Conservation (phyloP, 2,329 filamentous ascomycete genomes). For the Cercospora sp. region DNA sequence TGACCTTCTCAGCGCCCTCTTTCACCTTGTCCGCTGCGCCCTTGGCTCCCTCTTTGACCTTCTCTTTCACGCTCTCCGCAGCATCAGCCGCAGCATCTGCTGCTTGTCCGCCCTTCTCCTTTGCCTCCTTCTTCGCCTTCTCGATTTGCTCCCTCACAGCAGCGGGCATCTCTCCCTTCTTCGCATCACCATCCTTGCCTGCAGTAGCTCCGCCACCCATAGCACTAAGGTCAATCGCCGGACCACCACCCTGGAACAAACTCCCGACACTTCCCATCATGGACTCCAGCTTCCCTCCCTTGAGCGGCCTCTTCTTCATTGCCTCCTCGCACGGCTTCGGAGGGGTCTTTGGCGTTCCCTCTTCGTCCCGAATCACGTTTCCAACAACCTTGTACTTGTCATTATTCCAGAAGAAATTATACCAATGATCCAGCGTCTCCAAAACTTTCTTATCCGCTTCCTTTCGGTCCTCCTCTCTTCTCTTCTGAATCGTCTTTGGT, state of each 20-base stretch:
- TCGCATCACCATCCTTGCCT: constrained; percentile 1
- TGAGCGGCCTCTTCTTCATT: constrained; percentile 36
- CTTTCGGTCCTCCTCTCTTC: constrained; percentile 25
- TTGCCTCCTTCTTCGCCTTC: constrained; percentile 21
- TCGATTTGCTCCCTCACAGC: constrained; percentile 26
- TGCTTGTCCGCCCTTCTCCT: background rate
- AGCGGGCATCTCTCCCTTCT: constrained; percentile 26
- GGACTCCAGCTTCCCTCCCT: constrained; percentile 34
- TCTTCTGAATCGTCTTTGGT: constrained; percentile 24
- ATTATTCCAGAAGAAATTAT: constrained; percentile 48
- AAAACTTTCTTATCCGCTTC: constrained; percentile 63
- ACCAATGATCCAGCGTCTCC: constrained; percentile 62
- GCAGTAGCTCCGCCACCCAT: background rate
- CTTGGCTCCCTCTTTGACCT: constrained; percentile 5
- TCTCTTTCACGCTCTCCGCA: constrained; percentile 11
- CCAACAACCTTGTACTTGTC: constrained; percentile 33
- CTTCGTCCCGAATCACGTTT: constrained; percentile 26
- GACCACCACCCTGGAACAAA: constrained; percentile 20
- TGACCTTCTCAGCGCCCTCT: constrained; percentile 7
- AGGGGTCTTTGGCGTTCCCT: constrained; percentile 21
- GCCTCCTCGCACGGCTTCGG: constrained; percentile 33
- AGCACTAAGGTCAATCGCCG: constrained; percentile 2
- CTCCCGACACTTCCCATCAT: constrained; percentile 23
- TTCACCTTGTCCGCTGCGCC: background rate
- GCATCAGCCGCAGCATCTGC: constrained; percentile 1